phyloP scores from a whole-genome alignment of 164 flowering plant species.

The Stephania japonica region DNA sequence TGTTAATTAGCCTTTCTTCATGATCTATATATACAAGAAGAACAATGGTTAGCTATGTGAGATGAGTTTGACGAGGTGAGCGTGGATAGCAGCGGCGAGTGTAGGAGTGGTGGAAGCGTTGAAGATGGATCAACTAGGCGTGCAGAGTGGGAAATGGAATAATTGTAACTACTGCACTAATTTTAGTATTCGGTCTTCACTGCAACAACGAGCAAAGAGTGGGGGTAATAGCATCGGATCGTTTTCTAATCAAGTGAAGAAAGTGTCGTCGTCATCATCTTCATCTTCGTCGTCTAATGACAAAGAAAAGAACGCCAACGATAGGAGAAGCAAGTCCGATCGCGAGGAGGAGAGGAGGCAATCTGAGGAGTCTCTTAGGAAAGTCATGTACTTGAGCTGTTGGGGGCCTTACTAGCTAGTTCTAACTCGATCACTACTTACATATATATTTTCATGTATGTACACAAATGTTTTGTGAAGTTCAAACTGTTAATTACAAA shows the following conservation, averaged over 20 bases:
- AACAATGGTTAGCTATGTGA: not conserved
- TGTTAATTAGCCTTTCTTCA: too few species aligned
- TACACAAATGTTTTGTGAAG: not conserved
- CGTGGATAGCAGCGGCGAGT: constrained; percentile 10
- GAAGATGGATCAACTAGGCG: constrained; percentile 16
- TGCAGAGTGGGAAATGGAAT: constrained; percentile 15
- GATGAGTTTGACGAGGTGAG: constrained; percentile 4
- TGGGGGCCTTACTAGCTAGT: constrained; percentile 17
- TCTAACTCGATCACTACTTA: not conserved
- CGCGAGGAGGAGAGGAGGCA: constrained; percentile 4
- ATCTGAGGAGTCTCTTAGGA: constrained; percentile 20
- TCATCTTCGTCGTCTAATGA: not conserved
- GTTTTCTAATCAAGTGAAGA: constrained; percentile 10
- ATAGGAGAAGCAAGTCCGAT: not conserved
- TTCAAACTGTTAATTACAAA: not conserved
- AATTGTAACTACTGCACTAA: too few species aligned
- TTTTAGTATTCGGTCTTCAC: not conserved
- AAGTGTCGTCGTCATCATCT: constrained; percentile 1
- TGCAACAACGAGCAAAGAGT: constrained; percentile 14
- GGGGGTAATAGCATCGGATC: constrained; percentile 1
- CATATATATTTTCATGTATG: not conserved
- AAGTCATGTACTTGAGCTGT: constrained; percentile 21
- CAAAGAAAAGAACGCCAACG: too few species aligned
- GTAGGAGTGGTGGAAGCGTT: constrained; percentile 19
- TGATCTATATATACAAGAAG: not conserved